Evolutionary conservation across 192 early-diverging fungal species (phyloP).

Genomic region (Thamnidium elegans): DNA sequence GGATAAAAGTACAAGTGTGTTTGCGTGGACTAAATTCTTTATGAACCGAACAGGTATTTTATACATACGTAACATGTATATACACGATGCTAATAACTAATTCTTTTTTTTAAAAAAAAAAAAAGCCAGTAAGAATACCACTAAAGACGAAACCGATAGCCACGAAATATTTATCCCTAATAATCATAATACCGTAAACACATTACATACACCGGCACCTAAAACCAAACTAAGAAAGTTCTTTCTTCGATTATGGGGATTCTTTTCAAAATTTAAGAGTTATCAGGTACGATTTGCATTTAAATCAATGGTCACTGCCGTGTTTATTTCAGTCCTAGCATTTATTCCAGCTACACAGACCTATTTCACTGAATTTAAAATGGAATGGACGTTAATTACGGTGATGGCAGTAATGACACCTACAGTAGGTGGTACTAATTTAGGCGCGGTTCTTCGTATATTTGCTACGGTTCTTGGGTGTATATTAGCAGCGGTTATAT

Average conservation of each 20-base stretch:
- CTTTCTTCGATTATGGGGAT: constrained; percentile 56
- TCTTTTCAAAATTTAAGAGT: constrained; percentile 53
- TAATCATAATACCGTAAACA: constrained; percentile 30
- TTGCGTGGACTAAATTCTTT: too few relatives aligned
- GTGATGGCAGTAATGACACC: constrained; percentile 79
- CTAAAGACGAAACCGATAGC: too few relatives aligned
- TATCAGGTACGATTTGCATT: constrained; percentile 68
- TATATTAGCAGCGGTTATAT: constrained; percentile 52
- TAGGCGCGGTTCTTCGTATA: constrained; percentile 62
- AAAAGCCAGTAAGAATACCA: too few relatives aligned
- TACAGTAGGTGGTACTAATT: constrained; percentile 74
- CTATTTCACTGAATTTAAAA: constrained; percentile 54
- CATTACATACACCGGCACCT: constrained; percentile 59
- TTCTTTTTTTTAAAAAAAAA: too few relatives aligned
- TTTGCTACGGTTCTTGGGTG: constrained; percentile 68
- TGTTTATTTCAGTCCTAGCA: constrained; percentile 56
- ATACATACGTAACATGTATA: too few relatives aligned
- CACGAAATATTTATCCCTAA: constrained; percentile 1
- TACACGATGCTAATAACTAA: too few relatives aligned
- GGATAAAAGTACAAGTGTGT: too few relatives aligned
- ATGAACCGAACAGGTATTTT: too few relatives aligned
- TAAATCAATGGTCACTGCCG: constrained; percentile 63
- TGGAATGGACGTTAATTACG: constrained; percentile 74
- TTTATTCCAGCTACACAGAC: constrained; percentile 55
- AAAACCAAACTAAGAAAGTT: constrained; percentile 42